Percentiles rank a stretch among this genome's conserved stretches.
Conservation (phyloP, 1,139 yeast genomes). For the Pichia sp. region DNA sequence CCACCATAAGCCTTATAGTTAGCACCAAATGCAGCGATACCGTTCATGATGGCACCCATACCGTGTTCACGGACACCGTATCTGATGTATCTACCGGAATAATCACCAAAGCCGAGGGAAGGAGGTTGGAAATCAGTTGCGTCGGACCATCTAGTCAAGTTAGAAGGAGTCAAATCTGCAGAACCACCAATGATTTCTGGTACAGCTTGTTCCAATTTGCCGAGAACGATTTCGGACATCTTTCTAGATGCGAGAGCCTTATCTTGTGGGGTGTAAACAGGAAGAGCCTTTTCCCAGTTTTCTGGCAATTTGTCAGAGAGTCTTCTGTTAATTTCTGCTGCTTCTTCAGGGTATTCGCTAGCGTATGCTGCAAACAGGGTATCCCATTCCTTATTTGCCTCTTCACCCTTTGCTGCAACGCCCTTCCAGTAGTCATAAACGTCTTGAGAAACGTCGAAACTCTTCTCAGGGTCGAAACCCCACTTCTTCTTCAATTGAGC, state of each 20-base stretch:
- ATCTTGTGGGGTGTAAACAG: conserved; percentile 73
- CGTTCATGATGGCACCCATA: conserved; percentile 99
- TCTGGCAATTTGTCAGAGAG: conserved; percentile 73
- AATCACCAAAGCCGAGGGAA: conserved; percentile 72
- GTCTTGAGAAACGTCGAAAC: conserved; percentile 75
- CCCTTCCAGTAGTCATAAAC: conserved; percentile 65
- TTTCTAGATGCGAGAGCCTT: conserved; percentile 91
- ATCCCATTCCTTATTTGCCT: conserved; percentile 72
- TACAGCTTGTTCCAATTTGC: conserved; percentile 51
- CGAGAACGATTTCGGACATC: conserved; percentile 78
- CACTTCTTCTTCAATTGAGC: conserved; percentile 76
- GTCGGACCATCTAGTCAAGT: conserved; percentile 83
- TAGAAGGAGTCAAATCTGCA: conserved; percentile 97
- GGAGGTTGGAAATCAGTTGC: conserved; percentile 95
- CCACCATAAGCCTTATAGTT: conserved; percentile 94
- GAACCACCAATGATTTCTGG: conserved; percentile 98
- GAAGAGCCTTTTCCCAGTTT: conserved; percentile 75
- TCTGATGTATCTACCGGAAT: conserved; percentile 90
- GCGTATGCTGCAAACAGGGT: conserved; percentile 53
- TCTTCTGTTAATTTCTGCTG: conserved; percentile 80
- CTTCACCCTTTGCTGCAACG: conserved; percentile 55
- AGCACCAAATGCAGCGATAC: conserved; percentile 94
- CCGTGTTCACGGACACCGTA: conserved; percentile 99
- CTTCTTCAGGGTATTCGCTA: conserved; percentile 69
- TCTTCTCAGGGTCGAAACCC: conserved; percentile 85